Conservation (phyloP, 2,329 filamentous ascomycete species). For the Bipolaris cookei region DNA sequence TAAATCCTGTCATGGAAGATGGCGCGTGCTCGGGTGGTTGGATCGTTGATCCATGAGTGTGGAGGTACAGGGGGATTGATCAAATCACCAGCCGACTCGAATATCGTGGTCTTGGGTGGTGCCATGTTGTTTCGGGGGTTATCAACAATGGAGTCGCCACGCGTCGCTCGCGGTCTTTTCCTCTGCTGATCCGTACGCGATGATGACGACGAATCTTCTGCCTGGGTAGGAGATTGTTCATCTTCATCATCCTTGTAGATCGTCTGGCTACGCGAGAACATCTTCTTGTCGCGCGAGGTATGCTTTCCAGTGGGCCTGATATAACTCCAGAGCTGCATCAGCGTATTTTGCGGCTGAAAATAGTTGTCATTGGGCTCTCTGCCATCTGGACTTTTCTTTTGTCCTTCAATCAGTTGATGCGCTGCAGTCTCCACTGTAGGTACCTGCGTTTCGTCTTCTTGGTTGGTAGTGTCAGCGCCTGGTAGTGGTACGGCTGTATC, state of each 20-base stretch:
- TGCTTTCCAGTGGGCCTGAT: slow-evolving; percentile 71
- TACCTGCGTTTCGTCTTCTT: slow-evolving; percentile 65
- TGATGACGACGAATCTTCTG: slow-evolving; percentile 20
- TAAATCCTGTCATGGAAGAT: slow-evolving; percentile 98
- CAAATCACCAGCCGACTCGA: slow-evolving; percentile 92
- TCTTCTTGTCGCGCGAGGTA: slow-evolving; percentile 71
- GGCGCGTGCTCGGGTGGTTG: slow-evolving; percentile 78
- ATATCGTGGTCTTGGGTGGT: slow-evolving; percentile 89
- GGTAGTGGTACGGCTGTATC: slow-evolving; percentile 72
- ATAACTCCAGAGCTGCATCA: slow-evolving; percentile 70
- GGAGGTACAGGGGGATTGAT: slow-evolving; percentile 88
- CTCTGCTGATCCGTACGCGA: slow-evolving; percentile 21
- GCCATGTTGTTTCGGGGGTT: slow-evolving; percentile 62
- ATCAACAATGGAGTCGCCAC: slow-evolving; percentile 59
- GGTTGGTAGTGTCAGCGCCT: slow-evolving; percentile 66
- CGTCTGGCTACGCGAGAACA: slow-evolving; percentile 52
- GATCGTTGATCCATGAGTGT: slow-evolving; percentile 81
- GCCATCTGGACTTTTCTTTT: slow-evolving; percentile 32
- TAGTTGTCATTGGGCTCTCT: slow-evolving; percentile 25
- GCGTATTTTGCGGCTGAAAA: slow-evolving; percentile 48
- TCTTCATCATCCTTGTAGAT: slow-evolving; percentile 33
- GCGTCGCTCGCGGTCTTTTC: slow-evolving; percentile 54
- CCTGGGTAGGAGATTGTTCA: slow-evolving; percentile 8
- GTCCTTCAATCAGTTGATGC: slow-evolving; percentile 41
- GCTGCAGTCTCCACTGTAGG: slow-evolving; percentile 46